Conservation (phyloP, 164 flowering plant genomes). For the Amborella trichopoda region DNA sequence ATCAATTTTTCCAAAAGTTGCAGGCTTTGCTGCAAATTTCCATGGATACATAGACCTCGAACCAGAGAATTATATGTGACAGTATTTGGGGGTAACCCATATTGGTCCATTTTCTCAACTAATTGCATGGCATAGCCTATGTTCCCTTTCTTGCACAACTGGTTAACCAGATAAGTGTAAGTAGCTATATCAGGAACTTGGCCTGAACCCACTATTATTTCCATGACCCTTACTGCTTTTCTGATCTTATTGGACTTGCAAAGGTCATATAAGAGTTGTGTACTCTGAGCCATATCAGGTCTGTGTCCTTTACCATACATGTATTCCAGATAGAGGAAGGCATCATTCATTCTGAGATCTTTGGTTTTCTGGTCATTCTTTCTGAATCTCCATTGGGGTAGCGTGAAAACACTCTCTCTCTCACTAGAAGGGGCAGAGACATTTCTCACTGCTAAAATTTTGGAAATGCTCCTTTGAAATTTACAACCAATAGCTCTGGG, state of each 20-base stretch:
- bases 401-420: constrained; percentile 23
- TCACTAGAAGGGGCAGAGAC: constrained; percentile 40
- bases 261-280: constrained; percentile 64
- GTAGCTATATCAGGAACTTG: constrained; percentile 44
- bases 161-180: constrained; percentile 52
- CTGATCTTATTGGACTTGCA: constrained; percentile 49
- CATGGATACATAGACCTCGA: constrained; percentile 64
- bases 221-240: constrained; percentile 66
- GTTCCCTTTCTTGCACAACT: constrained; percentile 62
- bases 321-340: constrained; percentile 45
- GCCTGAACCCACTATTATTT: constrained; percentile 60
- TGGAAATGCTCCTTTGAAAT: constrained; percentile 33
- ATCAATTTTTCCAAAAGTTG: constrained; percentile 55
- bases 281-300: constrained; percentile 58
- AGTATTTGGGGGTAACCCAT: constrained; percentile 48
- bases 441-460: constrained; percentile 46
- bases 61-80: constrained; percentile 68
- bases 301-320: constrained; percentile 59
- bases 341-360: constrained; percentile 47
- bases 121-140: constrained; percentile 82
- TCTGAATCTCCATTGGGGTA: constrained; percentile 60
- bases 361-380: constrained; percentile 26
- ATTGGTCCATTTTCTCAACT: constrained; percentile 71
- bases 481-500: constrained; percentile 36
- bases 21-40: constrained; percentile 49